Evolutionary conservation across 768 basidiomycete genomes (phyloP).

Genomic region (Phylloporus rhodoxanthus): DNA sequence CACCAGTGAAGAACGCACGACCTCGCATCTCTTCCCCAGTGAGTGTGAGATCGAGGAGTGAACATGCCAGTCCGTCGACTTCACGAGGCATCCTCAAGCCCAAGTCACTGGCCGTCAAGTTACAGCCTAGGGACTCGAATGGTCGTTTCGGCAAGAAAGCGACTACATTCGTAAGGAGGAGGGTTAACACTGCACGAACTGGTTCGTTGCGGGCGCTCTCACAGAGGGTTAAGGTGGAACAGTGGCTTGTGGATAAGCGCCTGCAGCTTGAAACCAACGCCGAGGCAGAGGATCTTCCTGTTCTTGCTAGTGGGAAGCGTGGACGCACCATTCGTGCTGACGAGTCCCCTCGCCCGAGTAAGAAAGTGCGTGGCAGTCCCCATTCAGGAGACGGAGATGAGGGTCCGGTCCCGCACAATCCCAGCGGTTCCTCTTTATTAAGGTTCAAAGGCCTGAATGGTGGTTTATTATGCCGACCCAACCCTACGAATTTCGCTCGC

Average conservation of each 20-base stretch:
- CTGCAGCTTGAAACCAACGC: conserved; percentile 11
- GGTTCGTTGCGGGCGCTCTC: conserved; percentile 34
- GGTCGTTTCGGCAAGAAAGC: conserved; percentile 65
- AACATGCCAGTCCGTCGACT: conserved; percentile 22
- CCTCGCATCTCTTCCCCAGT: conserved; percentile 15
- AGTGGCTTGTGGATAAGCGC: conserved; percentile 31
- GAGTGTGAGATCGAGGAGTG: conserved; percentile 19
- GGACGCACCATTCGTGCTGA: conserved; percentile 16
- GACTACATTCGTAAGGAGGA: conserved; percentile 38
- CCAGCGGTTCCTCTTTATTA: conserved; percentile 21
- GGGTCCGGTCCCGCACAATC: conserved; percentile 22
- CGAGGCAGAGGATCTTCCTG: conserved; percentile 7
- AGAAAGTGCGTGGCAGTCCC: conserved; percentile 21
- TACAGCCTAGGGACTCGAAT: conserved; percentile 58
- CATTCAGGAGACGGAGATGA: conserved; percentile 25
- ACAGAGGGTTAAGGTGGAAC: conserved; percentile 39
- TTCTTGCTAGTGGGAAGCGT: conserved; percentile 22
- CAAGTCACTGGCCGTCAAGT: conserved; percentile 40
- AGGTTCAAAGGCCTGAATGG: conserved; percentile 36
- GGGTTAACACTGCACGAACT: conserved; percentile 17
- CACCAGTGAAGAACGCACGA: conserved; percentile 9
- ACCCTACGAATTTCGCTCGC: conserved; percentile 54
- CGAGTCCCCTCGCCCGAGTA: conserved; percentile 22
- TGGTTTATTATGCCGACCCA: conserved; percentile 50
- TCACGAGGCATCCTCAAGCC: conserved; percentile 28